A percentile compares a stretch with the other conserved stretches of the same genome.
These are phyloP conservation scores for Leccinum solheimii DNA, from an alignment of 1,284 basidiomycete genomes.

Conservation along the genomic window DNA sequence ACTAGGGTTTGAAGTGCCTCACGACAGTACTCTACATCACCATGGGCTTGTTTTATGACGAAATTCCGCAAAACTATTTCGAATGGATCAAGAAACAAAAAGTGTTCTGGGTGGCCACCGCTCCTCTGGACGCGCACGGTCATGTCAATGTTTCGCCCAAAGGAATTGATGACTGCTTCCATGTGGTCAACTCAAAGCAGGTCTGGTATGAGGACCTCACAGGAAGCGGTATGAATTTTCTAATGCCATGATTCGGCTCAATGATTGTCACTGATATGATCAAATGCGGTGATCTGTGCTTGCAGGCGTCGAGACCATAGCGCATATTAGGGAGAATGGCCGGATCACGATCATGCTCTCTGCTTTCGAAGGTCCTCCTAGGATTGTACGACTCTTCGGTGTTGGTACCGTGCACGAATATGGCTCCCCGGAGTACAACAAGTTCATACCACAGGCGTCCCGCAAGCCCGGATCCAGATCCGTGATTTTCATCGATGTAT, in stretches of 20 bases:
- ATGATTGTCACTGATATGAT: not conserved
- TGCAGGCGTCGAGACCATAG: constrained; percentile 53
- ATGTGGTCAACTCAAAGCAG: constrained; percentile 43
- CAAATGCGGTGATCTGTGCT: not conserved
- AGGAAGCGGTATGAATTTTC: constrained; percentile 46
- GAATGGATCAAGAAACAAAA: constrained; percentile 53
- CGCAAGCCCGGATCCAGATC: constrained; percentile 52
- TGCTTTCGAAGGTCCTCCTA: constrained; percentile 55
- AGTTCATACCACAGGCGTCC: constrained; percentile 40
- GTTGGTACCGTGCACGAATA: constrained; percentile 54
- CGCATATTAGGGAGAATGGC: constrained; percentile 60
- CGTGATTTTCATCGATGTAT: constrained; percentile 50
- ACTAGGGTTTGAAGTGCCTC: not conserved
- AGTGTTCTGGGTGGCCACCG: constrained; percentile 58
- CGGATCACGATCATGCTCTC: constrained; percentile 57
- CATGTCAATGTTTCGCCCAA: constrained; percentile 62
- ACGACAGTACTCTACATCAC: not conserved
- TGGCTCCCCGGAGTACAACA: constrained; percentile 51
- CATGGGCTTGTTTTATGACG: constrained; percentile 52
- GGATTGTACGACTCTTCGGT: constrained; percentile 53
- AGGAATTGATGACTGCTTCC: constrained; percentile 49
- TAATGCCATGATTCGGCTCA: too few species aligned
- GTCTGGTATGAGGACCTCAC: constrained; percentile 61
- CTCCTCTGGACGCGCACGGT: constrained; percentile 48
- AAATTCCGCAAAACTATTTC: constrained; percentile 45